These are phyloP conservation scores for Triticum turgidum DNA, from an alignment of 176 grass and related monocot genomes.

Conservation along the genomic window DNA sequence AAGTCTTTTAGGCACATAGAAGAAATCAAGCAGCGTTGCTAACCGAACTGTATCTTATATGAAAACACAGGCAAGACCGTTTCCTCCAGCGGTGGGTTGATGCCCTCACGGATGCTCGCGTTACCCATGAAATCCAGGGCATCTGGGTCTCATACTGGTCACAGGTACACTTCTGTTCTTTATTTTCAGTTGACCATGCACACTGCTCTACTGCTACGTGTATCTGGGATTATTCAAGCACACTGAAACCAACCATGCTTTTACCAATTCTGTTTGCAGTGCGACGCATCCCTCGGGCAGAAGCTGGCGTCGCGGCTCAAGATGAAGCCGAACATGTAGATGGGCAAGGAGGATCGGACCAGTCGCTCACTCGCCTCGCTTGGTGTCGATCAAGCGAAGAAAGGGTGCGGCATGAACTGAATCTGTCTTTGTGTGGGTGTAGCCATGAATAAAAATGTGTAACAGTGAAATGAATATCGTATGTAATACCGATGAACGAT, in stretches of 20 bases:
- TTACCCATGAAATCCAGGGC: conserved; percentile 64
- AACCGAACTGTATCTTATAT: conserved; percentile 3
- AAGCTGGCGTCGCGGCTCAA: conserved; percentile 65
- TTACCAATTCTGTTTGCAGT: conserved; percentile 43
- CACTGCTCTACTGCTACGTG: too few species aligned
- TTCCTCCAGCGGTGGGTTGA: conserved; percentile 76
- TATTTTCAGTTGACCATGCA: too few species aligned
- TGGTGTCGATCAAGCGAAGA: too few species aligned
- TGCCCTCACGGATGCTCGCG: conserved; percentile 55
- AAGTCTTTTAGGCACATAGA: neutral
- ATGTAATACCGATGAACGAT: conserved; percentile 14
- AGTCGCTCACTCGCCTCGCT: neutral
- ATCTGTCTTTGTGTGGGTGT: neutral
- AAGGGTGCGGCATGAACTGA: neutral
- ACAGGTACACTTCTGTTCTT: conserved; percentile 37
- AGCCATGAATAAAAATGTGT: conserved; percentile 24
- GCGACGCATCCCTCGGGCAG: conserved; percentile 60
- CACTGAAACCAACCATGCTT: neutral
- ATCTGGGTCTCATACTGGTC: conserved; percentile 89
- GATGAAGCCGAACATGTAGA: conserved; percentile 71
- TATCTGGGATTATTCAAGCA: too few species aligned
- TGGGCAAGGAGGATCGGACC: neutral
- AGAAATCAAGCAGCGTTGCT: neutral
- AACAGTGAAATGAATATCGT: neutral
- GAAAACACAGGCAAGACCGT: conserved; percentile 64